Conservation (phyloP, 2,329 filamentous ascomycete species). For the Alternaria burnsii region DNA sequence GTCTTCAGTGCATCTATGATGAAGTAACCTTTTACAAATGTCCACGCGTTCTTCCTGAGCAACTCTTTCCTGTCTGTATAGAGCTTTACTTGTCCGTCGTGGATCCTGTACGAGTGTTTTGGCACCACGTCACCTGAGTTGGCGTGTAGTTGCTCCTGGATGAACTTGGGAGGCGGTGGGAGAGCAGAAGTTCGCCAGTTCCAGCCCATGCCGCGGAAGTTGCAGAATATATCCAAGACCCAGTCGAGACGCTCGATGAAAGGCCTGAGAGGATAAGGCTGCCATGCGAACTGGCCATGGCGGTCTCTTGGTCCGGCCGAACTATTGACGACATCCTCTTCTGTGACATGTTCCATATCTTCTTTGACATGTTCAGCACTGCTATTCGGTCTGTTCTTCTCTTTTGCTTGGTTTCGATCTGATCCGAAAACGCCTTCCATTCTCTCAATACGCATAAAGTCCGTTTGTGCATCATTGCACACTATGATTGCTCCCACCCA, state of each 20-base stretch:
- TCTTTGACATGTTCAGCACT: constrained; percentile 1
- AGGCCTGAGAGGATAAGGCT: constrained; percentile 58
- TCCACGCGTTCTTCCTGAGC: constrained; percentile 45
- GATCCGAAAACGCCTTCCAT: constrained; percentile 35
- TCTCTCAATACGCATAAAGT: constrained; percentile 66
- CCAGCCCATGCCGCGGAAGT: constrained; percentile 68
- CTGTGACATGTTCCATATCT: neutral
- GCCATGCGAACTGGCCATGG: constrained; percentile 59
- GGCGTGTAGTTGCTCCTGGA: constrained; percentile 50
- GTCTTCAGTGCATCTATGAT: constrained; percentile 74
- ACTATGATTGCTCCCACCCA: constrained; percentile 63
- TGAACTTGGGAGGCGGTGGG: constrained; percentile 53
- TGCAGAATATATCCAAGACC: constrained; percentile 65
- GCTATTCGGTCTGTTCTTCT: constrained; percentile 5
- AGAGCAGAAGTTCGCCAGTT: constrained; percentile 64
- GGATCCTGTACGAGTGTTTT: constrained; percentile 30
- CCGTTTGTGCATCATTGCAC: constrained; percentile 63
- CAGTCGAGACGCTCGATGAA: constrained; percentile 66
- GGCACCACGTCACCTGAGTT: constrained; percentile 31
- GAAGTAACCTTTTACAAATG: constrained; percentile 68
- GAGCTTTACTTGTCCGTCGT: constrained; percentile 48
- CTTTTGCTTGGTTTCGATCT: neutral
- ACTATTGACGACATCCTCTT: constrained; percentile 22
- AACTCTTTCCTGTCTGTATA: constrained; percentile 48
- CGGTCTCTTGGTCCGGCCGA: constrained; percentile 39